Conservation (phyloP, 1,284 basidiomycete species). For the Tausonia pullulans region DNA sequence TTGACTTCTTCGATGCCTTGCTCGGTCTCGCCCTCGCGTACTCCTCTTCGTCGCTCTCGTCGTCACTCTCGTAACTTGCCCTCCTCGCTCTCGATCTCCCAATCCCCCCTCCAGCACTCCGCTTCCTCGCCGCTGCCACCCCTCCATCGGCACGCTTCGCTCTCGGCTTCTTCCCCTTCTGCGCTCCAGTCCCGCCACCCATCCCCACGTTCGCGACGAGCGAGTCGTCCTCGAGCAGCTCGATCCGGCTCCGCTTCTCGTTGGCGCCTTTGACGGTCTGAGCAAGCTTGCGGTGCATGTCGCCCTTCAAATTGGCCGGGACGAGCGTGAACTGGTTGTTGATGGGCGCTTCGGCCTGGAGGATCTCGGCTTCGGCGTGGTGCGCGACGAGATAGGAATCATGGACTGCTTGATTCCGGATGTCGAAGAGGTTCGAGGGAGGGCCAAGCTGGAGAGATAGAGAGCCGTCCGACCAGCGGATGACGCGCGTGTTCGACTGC, state of each 20-base stretch:
- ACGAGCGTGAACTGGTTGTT: conserved; percentile 72
- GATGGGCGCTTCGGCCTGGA: conserved; percentile 71
- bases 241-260: conserved; percentile 62
- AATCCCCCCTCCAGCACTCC: not conserved
- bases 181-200: conserved; percentile 39
- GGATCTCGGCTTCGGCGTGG: conserved; percentile 69
- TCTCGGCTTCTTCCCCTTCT: conserved; percentile 33
- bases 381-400: conserved; percentile 70
- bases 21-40: conserved; percentile 17
- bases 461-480: conserved; percentile 85
- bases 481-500: conserved; percentile 75
- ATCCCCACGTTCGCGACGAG: conserved; percentile 51
- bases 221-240: conserved; percentile 44
- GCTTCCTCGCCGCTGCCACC: not conserved
- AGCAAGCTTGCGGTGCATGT: conserved; percentile 77
- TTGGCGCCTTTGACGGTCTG: conserved; percentile 75
- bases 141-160: conserved; percentile 20
- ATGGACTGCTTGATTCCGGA: conserved; percentile 27
- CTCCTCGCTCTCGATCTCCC: conserved; percentile 24
- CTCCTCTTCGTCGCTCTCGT: conserved; percentile 12
- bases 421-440: conserved; percentile 65
- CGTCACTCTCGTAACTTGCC: conserved; percentile 24
- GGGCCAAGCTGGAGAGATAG: conserved; percentile 75
- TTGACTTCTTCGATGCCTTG: conserved; percentile 17
- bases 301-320: conserved; percentile 78